Conservation (phyloP, 2,329 filamentous ascomycete genomes). For the Epichloe brachyelytri region DNA sequence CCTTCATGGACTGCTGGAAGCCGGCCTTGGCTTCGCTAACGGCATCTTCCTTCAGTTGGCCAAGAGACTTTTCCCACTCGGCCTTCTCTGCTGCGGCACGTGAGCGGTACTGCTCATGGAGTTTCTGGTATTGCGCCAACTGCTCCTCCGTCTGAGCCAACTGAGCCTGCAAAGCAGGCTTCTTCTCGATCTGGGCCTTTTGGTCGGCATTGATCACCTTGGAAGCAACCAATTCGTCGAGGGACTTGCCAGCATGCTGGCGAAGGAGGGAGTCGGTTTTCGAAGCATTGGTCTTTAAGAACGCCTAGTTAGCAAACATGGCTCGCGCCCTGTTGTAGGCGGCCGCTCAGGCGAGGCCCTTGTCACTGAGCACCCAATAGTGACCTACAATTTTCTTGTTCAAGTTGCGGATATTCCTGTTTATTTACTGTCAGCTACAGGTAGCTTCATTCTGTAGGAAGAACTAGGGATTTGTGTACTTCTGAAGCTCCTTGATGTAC, state of each 20-base stretch:
- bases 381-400: constrained; percentile 85
- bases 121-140: constrained; percentile 59
- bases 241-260: constrained; percentile 55
- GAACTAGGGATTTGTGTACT: constrained; percentile 38
- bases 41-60: constrained; percentile 41
- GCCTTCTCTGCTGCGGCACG: constrained; percentile 45
- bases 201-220: constrained; percentile 73
- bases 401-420: constrained; percentile 77
- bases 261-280: constrained; percentile 59
- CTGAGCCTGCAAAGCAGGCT: constrained; percentile 56
- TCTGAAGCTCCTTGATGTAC: constrained; percentile 80
- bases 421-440: background rate
- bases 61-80: constrained; percentile 45
- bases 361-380: background rate
- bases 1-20: constrained; percentile 42
- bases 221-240: constrained; percentile 58
- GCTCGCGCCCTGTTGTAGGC: constrained; percentile 17
- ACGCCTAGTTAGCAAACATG: background rate
- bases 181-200: constrained; percentile 65
- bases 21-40: constrained; percentile 38
- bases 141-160: constrained; percentile 62
- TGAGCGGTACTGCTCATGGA: constrained; percentile 58
- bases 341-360: background rate
- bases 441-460: constrained; percentile 16
- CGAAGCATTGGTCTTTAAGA: constrained; percentile 49